Evolutionary conservation across 2,329 filamentous ascomycete species (phyloP).

Genomic region (Lasiodiplodia sp.): DNA sequence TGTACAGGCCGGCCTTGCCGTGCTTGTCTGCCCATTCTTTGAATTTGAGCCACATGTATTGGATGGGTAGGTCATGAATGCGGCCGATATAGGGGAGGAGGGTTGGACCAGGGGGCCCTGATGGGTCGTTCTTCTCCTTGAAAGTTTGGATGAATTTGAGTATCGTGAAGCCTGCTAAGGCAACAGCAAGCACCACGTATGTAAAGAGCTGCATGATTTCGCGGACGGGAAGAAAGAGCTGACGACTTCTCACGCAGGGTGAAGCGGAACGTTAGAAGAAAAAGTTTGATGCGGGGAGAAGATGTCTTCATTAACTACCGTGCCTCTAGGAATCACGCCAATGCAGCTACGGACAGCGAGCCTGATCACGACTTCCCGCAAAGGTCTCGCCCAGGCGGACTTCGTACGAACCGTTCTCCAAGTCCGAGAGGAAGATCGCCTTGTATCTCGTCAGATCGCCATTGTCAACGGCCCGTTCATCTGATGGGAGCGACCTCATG

Average conservation of each 20-base stretch:
- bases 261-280: not conserved
- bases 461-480: not conserved
- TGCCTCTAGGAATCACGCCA: not conserved
- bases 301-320: slow-evolving; percentile 3
- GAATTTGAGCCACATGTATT: slow-evolving; percentile 63
- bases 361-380: not conserved
- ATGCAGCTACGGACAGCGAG: not conserved
- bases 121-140: slow-evolving; percentile 15
- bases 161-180: slow-evolving; percentile 46
- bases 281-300: not conserved
- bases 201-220: slow-evolving; percentile 51
- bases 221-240: too few species aligned
- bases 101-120: slow-evolving; percentile 50
- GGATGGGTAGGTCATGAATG: slow-evolving; percentile 57
- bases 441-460: not conserved
- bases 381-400: not conserved
- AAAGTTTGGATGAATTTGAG: slow-evolving; percentile 33
- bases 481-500: not conserved
- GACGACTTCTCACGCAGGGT: not conserved
- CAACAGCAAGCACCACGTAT: slow-evolving; percentile 45
- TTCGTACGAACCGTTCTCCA: not conserved
- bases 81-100: slow-evolving; percentile 46
- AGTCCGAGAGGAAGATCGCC: not conserved
- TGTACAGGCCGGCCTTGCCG: slow-evolving; percentile 40
- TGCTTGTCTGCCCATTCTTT: slow-evolving; percentile 46